A percentile compares a stretch with the other conserved stretches of the same genome.
These are phyloP conservation scores for Drechslerella dactyloides DNA, from an alignment of 2,329 filamentous ascomycete species.

Conservation along the genomic window DNA sequence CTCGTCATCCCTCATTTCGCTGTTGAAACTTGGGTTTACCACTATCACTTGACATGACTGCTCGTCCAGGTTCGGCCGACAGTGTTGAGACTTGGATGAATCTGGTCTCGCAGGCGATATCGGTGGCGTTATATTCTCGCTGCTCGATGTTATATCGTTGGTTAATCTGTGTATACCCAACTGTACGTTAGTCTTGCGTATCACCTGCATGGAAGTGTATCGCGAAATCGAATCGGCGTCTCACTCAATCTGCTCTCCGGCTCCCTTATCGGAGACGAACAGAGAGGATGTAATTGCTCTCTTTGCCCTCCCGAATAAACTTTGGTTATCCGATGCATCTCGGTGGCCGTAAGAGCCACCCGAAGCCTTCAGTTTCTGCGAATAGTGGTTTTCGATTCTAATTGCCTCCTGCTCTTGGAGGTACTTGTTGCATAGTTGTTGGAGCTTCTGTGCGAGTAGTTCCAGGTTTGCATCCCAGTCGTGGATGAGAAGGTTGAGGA, in stretches of 20 bases:
- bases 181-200: background rate
- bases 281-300: background rate
- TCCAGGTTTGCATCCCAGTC: conserved; percentile 47
- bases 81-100: background rate
- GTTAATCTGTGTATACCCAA: background rate
- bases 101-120: background rate
- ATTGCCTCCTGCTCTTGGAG: conserved; percentile 8
- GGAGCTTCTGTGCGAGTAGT: conserved; percentile 32
- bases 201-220: background rate
- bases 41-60: background rate
- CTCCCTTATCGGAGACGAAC: background rate
- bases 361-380: background rate
- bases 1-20: background rate
- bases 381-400: background rate
- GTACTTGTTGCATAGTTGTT: conserved; percentile 27
- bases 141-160: background rate
- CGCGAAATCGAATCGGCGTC: no score
- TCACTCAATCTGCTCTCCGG: background rate
- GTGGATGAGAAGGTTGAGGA: conserved; percentile 34
- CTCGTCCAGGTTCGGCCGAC: background rate
- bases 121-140: background rate
- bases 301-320: background rate
- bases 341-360: background rate
- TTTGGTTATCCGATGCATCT: background rate
- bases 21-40: background rate